These are phyloP conservation scores for Trichoderma oligosporum DNA, from an alignment of 2,329 filamentous ascomycete genomes.

Conservation along the genomic window DNA sequence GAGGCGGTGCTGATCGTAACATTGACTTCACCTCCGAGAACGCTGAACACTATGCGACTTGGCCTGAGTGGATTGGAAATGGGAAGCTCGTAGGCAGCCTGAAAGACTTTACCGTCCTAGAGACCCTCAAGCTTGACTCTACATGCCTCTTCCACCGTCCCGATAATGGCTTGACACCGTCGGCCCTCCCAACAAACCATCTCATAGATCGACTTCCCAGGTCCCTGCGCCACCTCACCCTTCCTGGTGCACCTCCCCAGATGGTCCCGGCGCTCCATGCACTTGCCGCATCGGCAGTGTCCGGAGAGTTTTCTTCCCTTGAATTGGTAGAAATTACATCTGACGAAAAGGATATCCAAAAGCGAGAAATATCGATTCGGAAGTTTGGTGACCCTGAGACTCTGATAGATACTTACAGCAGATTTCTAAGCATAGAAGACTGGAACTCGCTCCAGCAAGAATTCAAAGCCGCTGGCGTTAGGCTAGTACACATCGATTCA, in stretches of 20 bases:
- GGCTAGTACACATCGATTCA: background rate
- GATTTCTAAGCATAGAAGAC: background rate
- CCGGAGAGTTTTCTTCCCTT: background rate
- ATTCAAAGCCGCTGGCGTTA: background rate
- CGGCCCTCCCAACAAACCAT: background rate
- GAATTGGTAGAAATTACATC: background rate
- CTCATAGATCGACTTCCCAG: background rate
- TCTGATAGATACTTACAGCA: background rate
- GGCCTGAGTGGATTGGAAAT: background rate
- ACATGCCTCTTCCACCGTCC: slow-evolving; percentile 1
- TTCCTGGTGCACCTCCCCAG: slow-evolving; percentile 6
- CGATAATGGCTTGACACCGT: background rate
- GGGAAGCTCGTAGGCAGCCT: background rate
- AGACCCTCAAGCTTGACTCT: slow-evolving; percentile 14
- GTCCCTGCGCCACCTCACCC: background rate
- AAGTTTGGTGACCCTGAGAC: background rate
- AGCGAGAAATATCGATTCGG: slow-evolving; percentile 8
- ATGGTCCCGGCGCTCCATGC: slow-evolving; percentile 10
- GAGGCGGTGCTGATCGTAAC: background rate
- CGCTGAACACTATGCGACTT: background rate
- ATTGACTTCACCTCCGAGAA: background rate
- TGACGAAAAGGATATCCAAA: background rate
- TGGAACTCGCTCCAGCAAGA: background rate
- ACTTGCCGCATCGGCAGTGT: background rate
- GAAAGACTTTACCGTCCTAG: background rate